Evolutionary conservation across 176 grass and related monocot genomes (phyloP).

Genomic region (Oryza rufipogon): DNA sequence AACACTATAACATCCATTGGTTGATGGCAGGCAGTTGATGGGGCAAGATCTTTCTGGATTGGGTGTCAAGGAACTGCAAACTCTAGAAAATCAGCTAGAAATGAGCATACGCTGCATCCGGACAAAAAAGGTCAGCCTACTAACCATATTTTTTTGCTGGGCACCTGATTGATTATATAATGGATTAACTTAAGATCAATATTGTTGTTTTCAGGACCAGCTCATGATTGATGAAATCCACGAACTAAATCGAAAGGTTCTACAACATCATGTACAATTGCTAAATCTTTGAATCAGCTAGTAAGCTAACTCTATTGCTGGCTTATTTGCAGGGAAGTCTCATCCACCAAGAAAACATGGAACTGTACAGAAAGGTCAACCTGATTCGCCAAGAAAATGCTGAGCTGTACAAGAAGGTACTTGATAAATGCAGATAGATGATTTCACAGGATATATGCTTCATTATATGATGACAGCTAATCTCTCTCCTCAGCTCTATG

Average conservation of each 20-base stretch:
- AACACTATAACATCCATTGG: background rate
- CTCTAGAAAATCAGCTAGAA: slow-evolving; percentile 74
- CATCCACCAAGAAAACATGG: slow-evolving; percentile 75
- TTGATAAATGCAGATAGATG: slow-evolving; percentile 12
- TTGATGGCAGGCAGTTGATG: slow-evolving; percentile 63
- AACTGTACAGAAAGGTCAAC: slow-evolving; percentile 75
- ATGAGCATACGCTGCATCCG: slow-evolving; percentile 57
- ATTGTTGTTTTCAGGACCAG: slow-evolving; percentile 67
- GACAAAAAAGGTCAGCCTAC: slow-evolving; percentile 61
- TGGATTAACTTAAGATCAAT: slow-evolving; percentile 26
- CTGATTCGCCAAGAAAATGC: slow-evolving; percentile 66
- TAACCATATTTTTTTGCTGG: slow-evolving; percentile 8
- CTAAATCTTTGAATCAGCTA: background rate
- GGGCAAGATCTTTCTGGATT: slow-evolving; percentile 78
- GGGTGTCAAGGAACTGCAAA: slow-evolving; percentile 67
- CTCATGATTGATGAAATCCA: slow-evolving; percentile 74
- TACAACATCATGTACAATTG: background rate
- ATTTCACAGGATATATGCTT: background rate
- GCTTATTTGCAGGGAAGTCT: slow-evolving; percentile 65
- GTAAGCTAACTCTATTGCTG: slow-evolving; percentile 33
- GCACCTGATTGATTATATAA: slow-evolving; percentile 20
- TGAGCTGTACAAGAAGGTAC: slow-evolving; percentile 74
- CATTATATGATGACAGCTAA: slow-evolving; percentile 16
- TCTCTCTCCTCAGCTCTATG: slow-evolving; percentile 46
- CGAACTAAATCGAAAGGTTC: slow-evolving; percentile 74